Evolutionary conservation across 2,329 filamentous ascomycete genomes (phyloP).

Genomic region (Aspergillus sp.): DNA sequence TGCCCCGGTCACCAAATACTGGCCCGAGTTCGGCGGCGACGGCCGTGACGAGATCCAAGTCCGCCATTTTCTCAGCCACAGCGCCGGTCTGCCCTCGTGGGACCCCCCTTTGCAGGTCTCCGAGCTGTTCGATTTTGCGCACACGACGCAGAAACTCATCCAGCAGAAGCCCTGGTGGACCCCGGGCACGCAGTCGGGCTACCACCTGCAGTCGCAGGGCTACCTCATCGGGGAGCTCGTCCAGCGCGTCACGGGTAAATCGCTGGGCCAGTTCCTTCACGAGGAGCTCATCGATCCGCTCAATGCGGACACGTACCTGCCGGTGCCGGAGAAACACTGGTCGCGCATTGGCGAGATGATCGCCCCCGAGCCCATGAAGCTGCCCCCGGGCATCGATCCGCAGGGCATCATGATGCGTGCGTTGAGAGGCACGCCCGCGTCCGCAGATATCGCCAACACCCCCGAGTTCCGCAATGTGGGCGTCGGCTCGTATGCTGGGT

Average conservation of each 20-base stretch:
- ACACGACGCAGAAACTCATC: conserved; percentile 34
- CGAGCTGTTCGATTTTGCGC: conserved; percentile 33
- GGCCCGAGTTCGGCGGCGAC: conserved; percentile 47
- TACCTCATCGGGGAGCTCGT: conserved; percentile 46
- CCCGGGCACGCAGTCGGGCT: conserved; percentile 44
- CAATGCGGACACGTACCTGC: conserved; percentile 48
- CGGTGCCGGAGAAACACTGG: conserved; percentile 42
- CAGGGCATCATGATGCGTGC: conserved; percentile 30
- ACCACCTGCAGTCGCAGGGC: conserved; percentile 42
- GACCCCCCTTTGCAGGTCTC: conserved; percentile 28
- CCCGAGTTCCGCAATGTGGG: conserved; percentile 39
- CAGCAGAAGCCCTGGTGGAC: conserved; percentile 45
- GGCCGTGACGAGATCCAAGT: conserved; percentile 42
- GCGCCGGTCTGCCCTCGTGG: conserved; percentile 34
- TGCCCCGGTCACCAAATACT: conserved; percentile 42
- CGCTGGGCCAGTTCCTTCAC: conserved; percentile 43
- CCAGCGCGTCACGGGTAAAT: conserved; percentile 39
- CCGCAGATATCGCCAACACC: conserved; percentile 19
- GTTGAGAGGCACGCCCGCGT: conserved; percentile 23
- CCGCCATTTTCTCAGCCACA: conserved; percentile 43
- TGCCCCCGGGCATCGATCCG: conserved; percentile 13
- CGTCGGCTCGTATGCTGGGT: conserved; percentile 45
- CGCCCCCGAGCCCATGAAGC: conserved; percentile 22
- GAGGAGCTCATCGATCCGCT: conserved; percentile 44
- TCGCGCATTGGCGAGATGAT: conserved; percentile 38